Base-by-base conservation (phyloP, 1,139 yeast species). In the Suhomyces ambrosiae region DNA sequence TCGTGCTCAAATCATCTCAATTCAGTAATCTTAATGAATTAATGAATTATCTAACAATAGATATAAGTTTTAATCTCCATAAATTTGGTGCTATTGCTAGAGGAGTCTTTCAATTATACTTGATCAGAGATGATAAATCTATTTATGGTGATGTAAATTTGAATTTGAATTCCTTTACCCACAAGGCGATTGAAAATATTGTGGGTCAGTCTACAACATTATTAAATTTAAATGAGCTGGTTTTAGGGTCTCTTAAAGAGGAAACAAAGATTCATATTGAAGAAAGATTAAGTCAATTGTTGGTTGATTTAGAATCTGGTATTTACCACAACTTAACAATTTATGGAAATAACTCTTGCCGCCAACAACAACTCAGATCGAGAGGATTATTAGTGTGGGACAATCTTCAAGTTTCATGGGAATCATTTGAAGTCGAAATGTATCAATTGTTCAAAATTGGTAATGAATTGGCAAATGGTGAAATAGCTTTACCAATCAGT, bases 331-430 rank as follows among this genome's bases (percentile, higher is more conserved):
- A 74, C 50, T 55, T 86, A 26, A 75, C 79, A 9, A 67, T 74
- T 2, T 65, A 71, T 44, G 82, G 87, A 12, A 86, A 82, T 57
- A 90, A 90, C 53, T 80, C 87, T 17, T 80, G 95, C 37, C 74
- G 96, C 37, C 92, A 87, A 54, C 77, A 96, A 46, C 96, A 88
- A 54, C 50, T 70, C 70, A 79, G 50, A 61, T 83, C 57, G 58
- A 80, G 51, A 68, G 82, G 57, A 63, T 74, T 55, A 51, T 79
- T 47, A 50, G 55, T 79, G 3, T 87, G 94, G 85, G 97, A 92
- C 57, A 74, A 88, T 3, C 64, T 88, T 23, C 97, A 90, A 55
- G 95, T 84, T 4, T 68, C 70, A 28, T 63, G 79, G 47, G 88
- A 84, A 50, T 55, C 61, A 4, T 61, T 76, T 30, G 88, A 81